Evolutionary conservation across 2,329 filamentous ascomycete genomes (phyloP).

Genomic region (Cercospora zeina): DNA sequence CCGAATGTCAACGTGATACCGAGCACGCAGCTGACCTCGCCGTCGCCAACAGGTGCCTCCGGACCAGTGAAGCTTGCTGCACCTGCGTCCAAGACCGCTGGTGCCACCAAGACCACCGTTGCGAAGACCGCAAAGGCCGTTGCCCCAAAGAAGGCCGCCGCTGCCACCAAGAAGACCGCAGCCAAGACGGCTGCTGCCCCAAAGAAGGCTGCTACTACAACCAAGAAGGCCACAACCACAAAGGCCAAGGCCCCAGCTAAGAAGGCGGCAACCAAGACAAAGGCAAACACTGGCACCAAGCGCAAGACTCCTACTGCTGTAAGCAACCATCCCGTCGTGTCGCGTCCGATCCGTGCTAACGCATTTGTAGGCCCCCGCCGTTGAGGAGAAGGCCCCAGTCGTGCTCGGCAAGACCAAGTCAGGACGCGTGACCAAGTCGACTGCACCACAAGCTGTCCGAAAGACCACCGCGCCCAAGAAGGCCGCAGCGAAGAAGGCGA

Average conservation of each 20-base stretch:
- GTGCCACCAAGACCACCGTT: constrained; percentile 49
- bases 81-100: constrained; percentile 36
- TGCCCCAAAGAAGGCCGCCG: constrained; percentile 53
- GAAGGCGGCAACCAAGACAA: constrained; percentile 38
- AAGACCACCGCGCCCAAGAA: constrained; percentile 48
- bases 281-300: constrained; percentile 51
- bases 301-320: constrained; percentile 46
- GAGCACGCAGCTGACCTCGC: constrained; percentile 32
- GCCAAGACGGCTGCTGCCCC: constrained; percentile 47
- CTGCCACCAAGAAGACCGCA: constrained; percentile 39
- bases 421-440: constrained; percentile 75
- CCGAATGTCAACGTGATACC: constrained; percentile 10
- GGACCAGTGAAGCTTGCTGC: constrained; percentile 79
- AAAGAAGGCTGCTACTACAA: constrained; percentile 53
- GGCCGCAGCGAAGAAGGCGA: constrained; percentile 43
- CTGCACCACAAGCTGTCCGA: constrained; percentile 47
- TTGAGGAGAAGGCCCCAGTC: constrained; percentile 66
- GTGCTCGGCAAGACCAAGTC: constrained; percentile 80
- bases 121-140: constrained; percentile 43
- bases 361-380: constrained; percentile 58
- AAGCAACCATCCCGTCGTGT: constrained; percentile 20
- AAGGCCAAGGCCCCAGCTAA: constrained; percentile 47
- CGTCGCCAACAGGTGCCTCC: constrained; percentile 63
- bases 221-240: constrained; percentile 51
- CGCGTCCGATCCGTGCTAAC: constrained; percentile 23